Evolutionary conservation across 2,329 filamentous ascomycete species (phyloP).

Genomic region (Phialocephala subalpina): DNA sequence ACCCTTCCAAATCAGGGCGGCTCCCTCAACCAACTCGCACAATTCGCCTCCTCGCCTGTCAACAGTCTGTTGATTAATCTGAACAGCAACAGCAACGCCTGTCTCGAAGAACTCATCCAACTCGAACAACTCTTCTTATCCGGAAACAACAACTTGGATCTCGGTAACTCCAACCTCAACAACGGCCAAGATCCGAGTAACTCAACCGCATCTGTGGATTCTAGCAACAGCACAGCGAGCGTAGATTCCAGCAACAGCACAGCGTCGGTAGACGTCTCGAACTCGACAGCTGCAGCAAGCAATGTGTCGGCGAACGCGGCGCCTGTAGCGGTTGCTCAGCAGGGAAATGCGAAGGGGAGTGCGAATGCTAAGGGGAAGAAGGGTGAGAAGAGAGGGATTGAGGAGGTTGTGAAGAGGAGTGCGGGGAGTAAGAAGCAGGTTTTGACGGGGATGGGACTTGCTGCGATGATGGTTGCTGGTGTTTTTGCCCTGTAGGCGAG

Average conservation of each 20-base stretch:
- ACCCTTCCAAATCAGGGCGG: no score
- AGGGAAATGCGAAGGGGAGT: not conserved
- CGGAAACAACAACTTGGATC: not conserved
- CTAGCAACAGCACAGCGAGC: not conserved
- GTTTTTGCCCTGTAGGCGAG: constrained; percentile 11
- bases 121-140: not conserved
- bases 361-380: not conserved
- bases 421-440: constrained; percentile 6
- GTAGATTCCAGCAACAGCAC: not conserved
- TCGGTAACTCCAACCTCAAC: not conserved
- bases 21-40: constrained; percentile 9
- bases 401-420: constrained; percentile 4
- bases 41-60: not conserved
- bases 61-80: not conserved
- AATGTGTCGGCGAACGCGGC: not conserved
- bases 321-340: not conserved
- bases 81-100: not conserved
- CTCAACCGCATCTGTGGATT: not conserved
- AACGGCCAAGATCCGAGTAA: not conserved
- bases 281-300: not conserved
- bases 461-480: constrained; percentile 11
- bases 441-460: not conserved
- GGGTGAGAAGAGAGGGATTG: constrained; percentile 4
- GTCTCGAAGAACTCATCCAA: constrained; percentile 7
- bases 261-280: not conserved